These are phyloP conservation scores for Delonix regia DNA, from an alignment of 306 rosid genomes.

Conservation along the genomic window DNA sequence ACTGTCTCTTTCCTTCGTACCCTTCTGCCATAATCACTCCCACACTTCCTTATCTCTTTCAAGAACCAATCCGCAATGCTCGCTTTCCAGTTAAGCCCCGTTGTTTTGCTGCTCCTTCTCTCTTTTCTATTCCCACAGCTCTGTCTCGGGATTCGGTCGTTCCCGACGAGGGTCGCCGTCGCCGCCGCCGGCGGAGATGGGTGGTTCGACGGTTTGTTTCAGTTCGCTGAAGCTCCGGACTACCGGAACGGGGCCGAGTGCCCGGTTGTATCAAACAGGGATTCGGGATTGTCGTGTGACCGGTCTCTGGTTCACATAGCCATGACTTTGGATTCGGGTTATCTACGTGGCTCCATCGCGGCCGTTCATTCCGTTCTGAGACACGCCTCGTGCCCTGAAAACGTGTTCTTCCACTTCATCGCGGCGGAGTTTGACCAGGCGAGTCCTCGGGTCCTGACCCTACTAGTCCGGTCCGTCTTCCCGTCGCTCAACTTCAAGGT, in stretches of 20 bases:
- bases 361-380: slow-evolving; percentile 67
- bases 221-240: slow-evolving; percentile 64
- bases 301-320: slow-evolving; percentile 63
- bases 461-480: slow-evolving; percentile 67
- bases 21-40: background rate
- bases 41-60: background rate
- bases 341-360: slow-evolving; percentile 67
- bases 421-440: slow-evolving; percentile 74
- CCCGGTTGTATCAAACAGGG: slow-evolving; percentile 26
- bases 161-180: slow-evolving; percentile 16
- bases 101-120: slow-evolving; percentile 30
- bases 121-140: slow-evolving; percentile 36
- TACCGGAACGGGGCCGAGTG: slow-evolving; percentile 66
- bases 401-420: slow-evolving; percentile 70
- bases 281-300: slow-evolving; percentile 49
- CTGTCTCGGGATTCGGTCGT: slow-evolving; percentile 49
- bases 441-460: slow-evolving; percentile 56
- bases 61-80: slow-evolving; percentile 16
- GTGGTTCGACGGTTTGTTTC: background rate
- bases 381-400: slow-evolving; percentile 68
- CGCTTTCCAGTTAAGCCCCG: slow-evolving; percentile 25
- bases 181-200: background rate
- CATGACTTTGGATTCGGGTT: slow-evolving; percentile 71
- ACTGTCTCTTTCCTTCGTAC: background rate
- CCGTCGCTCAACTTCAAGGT: slow-evolving; percentile 70